Conservation (phyloP, 1,284 basidiomycete species). For the Trametes pubescens region DNA sequence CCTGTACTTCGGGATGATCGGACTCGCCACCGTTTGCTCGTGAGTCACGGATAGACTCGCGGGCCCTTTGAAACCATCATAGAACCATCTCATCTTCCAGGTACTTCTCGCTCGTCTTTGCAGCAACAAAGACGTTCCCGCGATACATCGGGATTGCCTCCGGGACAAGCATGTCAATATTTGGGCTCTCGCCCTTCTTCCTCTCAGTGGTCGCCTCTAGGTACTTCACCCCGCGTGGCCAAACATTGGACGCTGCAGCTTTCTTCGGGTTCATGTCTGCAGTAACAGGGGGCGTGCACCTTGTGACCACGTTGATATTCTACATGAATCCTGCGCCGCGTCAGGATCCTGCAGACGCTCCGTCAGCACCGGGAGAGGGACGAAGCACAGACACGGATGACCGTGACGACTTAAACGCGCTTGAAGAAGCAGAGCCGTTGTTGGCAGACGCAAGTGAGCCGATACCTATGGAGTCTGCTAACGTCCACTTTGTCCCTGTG, state of each 20-base stretch:
- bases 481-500: constrained; percentile 36
- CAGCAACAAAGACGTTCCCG: constrained; percentile 76
- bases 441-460: neutral
- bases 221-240: constrained; percentile 60
- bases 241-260: constrained; percentile 60
- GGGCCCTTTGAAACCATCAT: neutral
- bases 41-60: constrained; percentile 48
- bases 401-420: neutral
- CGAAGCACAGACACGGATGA: constrained; percentile 3
- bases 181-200: constrained; percentile 79
- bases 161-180: constrained; percentile 72
- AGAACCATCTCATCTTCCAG: constrained; percentile 45
- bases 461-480: constrained; percentile 43
- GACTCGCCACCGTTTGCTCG: constrained; percentile 75
- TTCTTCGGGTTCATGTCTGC: constrained; percentile 68
- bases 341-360: neutral
- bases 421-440: constrained; percentile 25
- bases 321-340: constrained; percentile 26
- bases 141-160: constrained; percentile 69
- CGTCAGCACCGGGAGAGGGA: neutral
- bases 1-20: constrained; percentile 66
- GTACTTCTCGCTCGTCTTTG: constrained; percentile 78
- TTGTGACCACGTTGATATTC: constrained; percentile 52
- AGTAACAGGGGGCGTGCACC: constrained; percentile 59
- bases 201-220: constrained; percentile 69